Percentiles rank a stretch among this genome's conserved stretches.
These are phyloP conservation scores for Skeletonema tropicum DNA, from an alignment of 108 stramenopile genomes.

Conservation along the genomic window DNA sequence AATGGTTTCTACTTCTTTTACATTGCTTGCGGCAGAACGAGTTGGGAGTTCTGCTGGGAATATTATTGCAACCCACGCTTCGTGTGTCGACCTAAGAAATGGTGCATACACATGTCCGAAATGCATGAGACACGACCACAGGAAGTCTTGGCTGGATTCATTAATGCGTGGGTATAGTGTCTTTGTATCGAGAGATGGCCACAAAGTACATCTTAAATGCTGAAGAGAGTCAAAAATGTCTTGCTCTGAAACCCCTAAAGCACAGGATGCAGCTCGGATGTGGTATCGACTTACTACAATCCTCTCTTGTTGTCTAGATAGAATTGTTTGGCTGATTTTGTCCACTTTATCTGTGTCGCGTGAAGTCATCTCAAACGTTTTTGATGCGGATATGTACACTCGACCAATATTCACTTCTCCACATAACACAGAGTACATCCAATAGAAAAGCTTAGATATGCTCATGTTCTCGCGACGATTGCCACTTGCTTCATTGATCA, in stretches of 20 bases:
- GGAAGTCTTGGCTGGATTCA: conserved; percentile 40
- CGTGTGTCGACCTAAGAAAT: conserved; percentile 46
- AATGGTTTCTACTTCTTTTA: conserved; percentile 18
- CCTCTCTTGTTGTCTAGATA: conserved; percentile 57
- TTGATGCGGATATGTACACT: conserved; percentile 73
- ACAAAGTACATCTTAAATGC: conserved; percentile 53
- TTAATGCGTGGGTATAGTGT: neutral
- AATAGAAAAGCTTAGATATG: conserved; percentile 24
- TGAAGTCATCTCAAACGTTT: conserved; percentile 46
- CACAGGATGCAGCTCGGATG: conserved; percentile 53
- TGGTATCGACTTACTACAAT: conserved; percentile 71
- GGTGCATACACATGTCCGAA: conserved; percentile 69
- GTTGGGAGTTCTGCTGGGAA: conserved; percentile 4
- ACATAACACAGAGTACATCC: conserved; percentile 38
- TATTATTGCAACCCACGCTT: conserved; percentile 73
- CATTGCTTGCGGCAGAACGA: conserved; percentile 2
- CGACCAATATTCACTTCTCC: conserved; percentile 71
- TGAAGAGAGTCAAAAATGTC: conserved; percentile 46
- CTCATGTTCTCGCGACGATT: conserved; percentile 23
- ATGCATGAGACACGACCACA: conserved; percentile 69
- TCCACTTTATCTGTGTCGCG: conserved; percentile 15
- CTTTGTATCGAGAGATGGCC: conserved; percentile 22
- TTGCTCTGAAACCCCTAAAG: conserved; percentile 46
- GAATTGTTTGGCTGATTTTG: conserved; percentile 53
- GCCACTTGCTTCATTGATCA: conserved; percentile 59